Base-by-base conservation (phyloP, 768 basidiomycete species). In the Lentinula boryana region DNA sequence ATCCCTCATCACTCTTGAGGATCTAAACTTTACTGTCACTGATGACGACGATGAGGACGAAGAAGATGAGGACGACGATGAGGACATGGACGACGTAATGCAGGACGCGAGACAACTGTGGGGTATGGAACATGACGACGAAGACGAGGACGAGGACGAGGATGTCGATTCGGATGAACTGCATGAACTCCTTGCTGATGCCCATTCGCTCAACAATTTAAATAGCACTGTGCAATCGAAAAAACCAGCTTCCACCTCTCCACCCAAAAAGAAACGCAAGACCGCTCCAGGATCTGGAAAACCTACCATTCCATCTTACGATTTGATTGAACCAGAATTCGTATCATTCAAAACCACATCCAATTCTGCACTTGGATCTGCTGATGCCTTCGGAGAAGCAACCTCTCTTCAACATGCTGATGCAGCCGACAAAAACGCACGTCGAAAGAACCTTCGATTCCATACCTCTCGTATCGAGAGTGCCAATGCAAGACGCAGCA, bases 401-500 rank as follows among this genome's bases (percentile, higher is more conserved):
- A 83, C 82, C 1, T 71, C 81, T 15, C 80, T 98, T 16, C 80
- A 83, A 60, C 74, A 81, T 36, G 84, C 84, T 9, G 96, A 98
- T 65, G 82, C 87, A 21, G 81, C 80, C 5, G 96, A 98, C 76
- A 97, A 97, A 71, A 82, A 78, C 18, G 86, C 89, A 3, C 85
- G 89, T 60, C 88, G 85, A 65, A 89, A 89, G 65, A 84, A 91
- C 6, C 81, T 98, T 35, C 87, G 90, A 38, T 99, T 98, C 85
- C 92, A 98, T 73, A 94, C 93, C 4, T 84, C 91, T 58, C 91
- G 89, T 70, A 95, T 99, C 67, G 92, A 92, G 69, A 86, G 87
- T 60, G 84, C 92, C 5, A 83, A 85, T 57, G 85, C 88, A 10
- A 80, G 90, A 62, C 82, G 95, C 58, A 83, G 85, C 60, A 84